Base-by-base conservation (phyloP, 257 asterid genomes). In the Capsicum baccatum region DNA sequence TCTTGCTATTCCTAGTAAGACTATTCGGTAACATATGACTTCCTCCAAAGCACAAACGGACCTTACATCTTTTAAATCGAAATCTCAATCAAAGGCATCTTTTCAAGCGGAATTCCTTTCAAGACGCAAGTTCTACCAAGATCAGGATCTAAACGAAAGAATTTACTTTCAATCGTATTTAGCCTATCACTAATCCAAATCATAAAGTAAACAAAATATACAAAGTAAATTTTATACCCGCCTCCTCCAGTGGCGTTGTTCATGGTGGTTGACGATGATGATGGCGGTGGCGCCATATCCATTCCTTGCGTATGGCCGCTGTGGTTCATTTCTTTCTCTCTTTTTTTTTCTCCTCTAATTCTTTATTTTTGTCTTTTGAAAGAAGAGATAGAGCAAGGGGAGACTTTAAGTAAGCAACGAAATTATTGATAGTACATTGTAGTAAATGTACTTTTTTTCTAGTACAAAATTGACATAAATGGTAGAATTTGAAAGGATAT, bases 281-380 rank as follows among this genome's bases (percentile, higher is more conserved):
- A 8, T 15, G 79, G 21, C 0, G 86, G 63, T 7, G 86, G 84
- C 63, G 70, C 70, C 91, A 89, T 85, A 57, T 86, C 87, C 93
- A 86, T 92, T 12, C 86, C 88, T 8, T 39, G 58, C 83, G 17
- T 80, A 58, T 80, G 70, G 55, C 80, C 56, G 17, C 48, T 58
- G 70, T 82, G 6, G 26, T 80, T 81, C 81, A 64, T 85, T 8
- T 44, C 67, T 44, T 1, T 64, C 13, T 26, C 33, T 12, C 0
- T 19, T 17, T 1, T 42, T 70, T 5, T 48, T 17, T 2, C 42
- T 17, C 6, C 42, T 11, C 6, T 73, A 11, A 68, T 48, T 73
- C n/a, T 73, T 73, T 6, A 48, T n/a, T 48, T 48, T 47, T 47
- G 17, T 71, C 8, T 1, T 5, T 9, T 14, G 10, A 47, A 19